phyloP scores from a whole-genome alignment of 805 yeast species.

The Wickerhamiella lipophila region DNA sequence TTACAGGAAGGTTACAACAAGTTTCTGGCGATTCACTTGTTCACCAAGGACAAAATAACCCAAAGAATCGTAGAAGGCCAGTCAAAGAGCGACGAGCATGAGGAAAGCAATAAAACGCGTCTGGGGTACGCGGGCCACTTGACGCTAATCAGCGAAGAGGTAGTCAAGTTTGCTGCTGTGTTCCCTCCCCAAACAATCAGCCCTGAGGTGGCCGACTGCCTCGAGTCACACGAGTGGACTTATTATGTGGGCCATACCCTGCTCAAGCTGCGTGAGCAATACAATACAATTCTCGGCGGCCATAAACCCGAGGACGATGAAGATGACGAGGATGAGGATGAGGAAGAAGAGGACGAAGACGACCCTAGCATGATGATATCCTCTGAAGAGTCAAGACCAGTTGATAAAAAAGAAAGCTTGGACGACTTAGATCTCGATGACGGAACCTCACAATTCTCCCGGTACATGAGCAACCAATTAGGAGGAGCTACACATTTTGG shows the following conservation, averaged over 20 bases:
- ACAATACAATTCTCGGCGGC: constrained; percentile 90
- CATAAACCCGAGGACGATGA: constrained; percentile 35
- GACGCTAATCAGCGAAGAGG: constrained; percentile 86
- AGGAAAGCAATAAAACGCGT: constrained; percentile 47
- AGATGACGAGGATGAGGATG: constrained; percentile 25
- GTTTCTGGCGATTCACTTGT: constrained; percentile 56
- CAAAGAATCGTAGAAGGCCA: constrained; percentile 52
- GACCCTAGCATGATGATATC: constrained; percentile 18
- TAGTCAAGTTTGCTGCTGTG: constrained; percentile 66
- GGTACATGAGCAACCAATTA: constrained; percentile 66
- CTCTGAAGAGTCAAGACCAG: background rate
- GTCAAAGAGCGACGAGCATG: constrained; percentile 43
- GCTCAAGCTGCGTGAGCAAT: constrained; percentile 83
- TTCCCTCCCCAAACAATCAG: constrained; percentile 50
- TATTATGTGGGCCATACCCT: constrained; percentile 70
- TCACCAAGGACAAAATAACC: constrained; percentile 50
- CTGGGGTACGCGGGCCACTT: constrained; percentile 97
- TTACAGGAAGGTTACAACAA: constrained; percentile 77
- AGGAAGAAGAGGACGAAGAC: constrained; percentile 17
- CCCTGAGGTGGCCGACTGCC: constrained; percentile 38
- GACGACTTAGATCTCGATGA: constrained; percentile 22
- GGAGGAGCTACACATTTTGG: constrained; percentile 39
- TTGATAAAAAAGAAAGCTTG: constrained; percentile 16
- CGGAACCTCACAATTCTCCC: constrained; percentile 42
- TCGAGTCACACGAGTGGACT: constrained; percentile 51